These are phyloP conservation scores for Willaertia magna DNA, from an alignment of 208 protist genomes.

Conservation along the genomic window DNA sequence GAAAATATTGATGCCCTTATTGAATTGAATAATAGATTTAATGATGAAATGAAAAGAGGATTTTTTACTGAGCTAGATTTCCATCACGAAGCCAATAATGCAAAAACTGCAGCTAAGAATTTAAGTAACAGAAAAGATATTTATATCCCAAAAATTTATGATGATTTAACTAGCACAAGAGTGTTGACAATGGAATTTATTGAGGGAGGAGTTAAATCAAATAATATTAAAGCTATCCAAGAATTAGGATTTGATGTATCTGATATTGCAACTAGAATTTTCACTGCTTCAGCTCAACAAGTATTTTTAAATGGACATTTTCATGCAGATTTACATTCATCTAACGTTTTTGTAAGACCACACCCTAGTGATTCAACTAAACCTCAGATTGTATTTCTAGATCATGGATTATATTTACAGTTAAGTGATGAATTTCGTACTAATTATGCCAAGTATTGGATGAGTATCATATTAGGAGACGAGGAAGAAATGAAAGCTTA, in stretches of 20 bases:
- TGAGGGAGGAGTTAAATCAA: not conserved
- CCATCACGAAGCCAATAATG: constrained; percentile 4
- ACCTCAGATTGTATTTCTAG: constrained; percentile 5
- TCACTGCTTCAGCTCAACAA: not conserved
- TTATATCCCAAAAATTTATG: constrained; percentile 8
- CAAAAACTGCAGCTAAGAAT: not conserved
- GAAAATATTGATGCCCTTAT: not conserved
- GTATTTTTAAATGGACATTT: not conserved
- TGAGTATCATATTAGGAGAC: not conserved
- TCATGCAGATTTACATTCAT: not conserved
- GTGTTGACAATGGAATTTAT: constrained; percentile 44
- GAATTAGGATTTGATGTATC: not conserved
- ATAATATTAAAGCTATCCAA: not conserved
- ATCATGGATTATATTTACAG: not conserved
- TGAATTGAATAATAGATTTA: not conserved
- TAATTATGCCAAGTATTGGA: not conserved
- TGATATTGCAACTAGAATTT: not conserved
- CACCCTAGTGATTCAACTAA: not conserved
- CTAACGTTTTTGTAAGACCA: not conserved
- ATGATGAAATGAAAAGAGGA: not conserved
- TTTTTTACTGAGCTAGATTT: not conserved
- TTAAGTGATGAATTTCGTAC: not conserved
- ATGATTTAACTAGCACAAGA: constrained; percentile 24
- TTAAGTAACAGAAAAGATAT: not conserved
- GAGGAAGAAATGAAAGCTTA: not conserved